Evolutionary conservation across 2,329 filamentous ascomycete genomes (phyloP), one percentile per base, ranked within the genome.

Genomic region (Sclerotinia trifoliorum): DNA sequence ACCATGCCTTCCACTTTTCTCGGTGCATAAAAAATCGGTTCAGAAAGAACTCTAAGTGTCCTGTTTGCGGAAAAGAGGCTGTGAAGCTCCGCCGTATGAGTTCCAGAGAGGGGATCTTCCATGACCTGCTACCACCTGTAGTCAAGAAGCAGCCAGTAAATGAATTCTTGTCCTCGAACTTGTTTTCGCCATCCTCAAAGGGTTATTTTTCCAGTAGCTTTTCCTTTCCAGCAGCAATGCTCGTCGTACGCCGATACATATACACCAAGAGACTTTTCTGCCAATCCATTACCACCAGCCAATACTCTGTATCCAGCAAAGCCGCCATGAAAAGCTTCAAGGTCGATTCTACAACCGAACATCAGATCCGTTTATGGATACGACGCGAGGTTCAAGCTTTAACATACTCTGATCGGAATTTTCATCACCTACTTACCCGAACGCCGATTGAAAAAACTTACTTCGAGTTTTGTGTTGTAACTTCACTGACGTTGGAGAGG

Each of bases 161-260:
- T 42, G 39, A 17, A 5, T 17, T 15, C 39, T 4, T 17, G 13
- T 5, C 13, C 39, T 17, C 39, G 5, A 13, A 42, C 15, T 13
- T 42, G 39, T 4, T 17, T 17, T 17, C 15, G 15, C 32, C 29
- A 8, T 5, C 11, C 11, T 19, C 21, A n/a, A 32, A 7, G 19
- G 11, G 21, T n/a, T 4, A 39, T 7, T 39, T 19, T 15, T 2
- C 7, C 11, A n/a, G 1, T 2, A 11, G 1, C 29, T 1, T 1
- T n/a, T 15, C 1, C 10, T n/a, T 11, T 19, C 54, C 17, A n/a
- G 11, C 2, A 32, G 19, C 35, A 7, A 21, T 39, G 13, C 3
- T 39, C 5, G 29, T 19, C 5, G 5, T n/a, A 15, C 54, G 54
- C 19, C 54, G 54, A 35, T 7, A 7, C 11, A 6, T 56, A 7